These are phyloP conservation scores for Tardiomyces digboiensis DNA, from an alignment of 1,139 yeast genomes.

Conservation along the genomic window DNA sequence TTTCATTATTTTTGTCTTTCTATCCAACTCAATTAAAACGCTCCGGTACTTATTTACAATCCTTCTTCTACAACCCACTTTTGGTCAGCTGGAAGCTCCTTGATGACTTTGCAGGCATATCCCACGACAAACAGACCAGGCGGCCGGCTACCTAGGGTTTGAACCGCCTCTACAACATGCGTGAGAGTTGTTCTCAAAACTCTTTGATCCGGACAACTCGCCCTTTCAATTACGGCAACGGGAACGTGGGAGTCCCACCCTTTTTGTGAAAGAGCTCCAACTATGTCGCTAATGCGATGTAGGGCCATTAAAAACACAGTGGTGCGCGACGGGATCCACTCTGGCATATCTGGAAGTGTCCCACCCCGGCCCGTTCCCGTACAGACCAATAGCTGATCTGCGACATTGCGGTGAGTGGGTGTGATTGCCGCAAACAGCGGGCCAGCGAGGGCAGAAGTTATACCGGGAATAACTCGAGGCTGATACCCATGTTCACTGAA, in stretches of 20 bases:
- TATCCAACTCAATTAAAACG: too few species aligned
- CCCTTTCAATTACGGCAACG: conserved; percentile 81
- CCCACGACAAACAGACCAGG: conserved; percentile 90
- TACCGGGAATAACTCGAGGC: conserved; percentile 77
- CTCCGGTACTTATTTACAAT: conserved; percentile 1
- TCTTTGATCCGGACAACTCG: conserved; percentile 90
- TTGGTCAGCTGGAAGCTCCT: conserved; percentile 20
- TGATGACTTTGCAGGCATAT: conserved; percentile 54
- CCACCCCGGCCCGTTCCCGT: conserved; percentile 96
- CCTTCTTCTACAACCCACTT: conserved; percentile 60
- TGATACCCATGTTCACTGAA: conserved; percentile 57
- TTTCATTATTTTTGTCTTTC: too few species aligned
- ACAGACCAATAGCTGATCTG: conserved; percentile 87
- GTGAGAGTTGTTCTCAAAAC: conserved; percentile 64
- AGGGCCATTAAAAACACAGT: conserved; percentile 87
- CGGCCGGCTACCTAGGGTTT: conserved; percentile 81
- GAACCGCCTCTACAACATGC: conserved; percentile 62
- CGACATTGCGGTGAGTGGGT: conserved; percentile 86
- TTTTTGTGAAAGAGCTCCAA: conserved; percentile 43
- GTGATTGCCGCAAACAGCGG: conserved; percentile 82
- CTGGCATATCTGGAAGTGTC: conserved; percentile 69
- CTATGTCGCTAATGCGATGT: conserved; percentile 67
- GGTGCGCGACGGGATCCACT: conserved; percentile 61
- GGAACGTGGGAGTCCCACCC: conserved; percentile 70
- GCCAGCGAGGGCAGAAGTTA: conserved; percentile 86